Evolutionary conservation across 2,329 filamentous ascomycete genomes (phyloP), one percentile per base, ranked within the genome.

Genomic region (Ascochyta clinopodiicola): DNA sequence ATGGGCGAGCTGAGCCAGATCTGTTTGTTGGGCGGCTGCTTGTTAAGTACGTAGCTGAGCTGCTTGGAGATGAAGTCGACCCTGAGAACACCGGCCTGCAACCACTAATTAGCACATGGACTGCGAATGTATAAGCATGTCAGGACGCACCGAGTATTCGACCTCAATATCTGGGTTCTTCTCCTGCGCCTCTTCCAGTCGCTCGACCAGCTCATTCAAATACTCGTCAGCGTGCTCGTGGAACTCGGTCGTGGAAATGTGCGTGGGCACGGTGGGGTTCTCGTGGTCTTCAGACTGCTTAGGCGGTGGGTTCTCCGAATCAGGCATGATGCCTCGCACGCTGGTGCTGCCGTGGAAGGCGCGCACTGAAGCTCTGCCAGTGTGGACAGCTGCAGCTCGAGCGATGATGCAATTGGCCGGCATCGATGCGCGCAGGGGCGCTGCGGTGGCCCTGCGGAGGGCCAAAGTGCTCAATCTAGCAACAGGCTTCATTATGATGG

Each of bases 1-100:
- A 92, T 81, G 4, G 95, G 95, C 38, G 92, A 96, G 34, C 91
- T 95, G 40, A 98, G 86, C 95, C 95, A 99, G 72, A 99, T 96
- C 70, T 88, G 95, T 81, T 92, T 95, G 82, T 97, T 98, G 19
- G 94, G 92, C 0, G 95, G 95, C 77, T 99, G 95, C 78, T 99
- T 99, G 85, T 99, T 99, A 79, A 99, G 84, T 57, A 99, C 91
- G 73, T 96, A 99, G 27, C 86, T 94, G 59, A 67, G 54, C 59
- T 93, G 92, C 45, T 86, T 81, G 12, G 82, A 80, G 1, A 86
- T 85, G 66, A 91, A 86, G 6, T 80, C 82, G 69, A 98, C 82
- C 60, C 88, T 92, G 66, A 98, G 83, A 51, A 98, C 92, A 51
- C 95, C 94, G 49, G 91, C 85, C 93, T 97, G 67, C 21, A n/a